Evolutionary conservation across 2,329 filamentous ascomycete genomes (phyloP).

Genomic region (Karstenula rhodostoma): DNA sequence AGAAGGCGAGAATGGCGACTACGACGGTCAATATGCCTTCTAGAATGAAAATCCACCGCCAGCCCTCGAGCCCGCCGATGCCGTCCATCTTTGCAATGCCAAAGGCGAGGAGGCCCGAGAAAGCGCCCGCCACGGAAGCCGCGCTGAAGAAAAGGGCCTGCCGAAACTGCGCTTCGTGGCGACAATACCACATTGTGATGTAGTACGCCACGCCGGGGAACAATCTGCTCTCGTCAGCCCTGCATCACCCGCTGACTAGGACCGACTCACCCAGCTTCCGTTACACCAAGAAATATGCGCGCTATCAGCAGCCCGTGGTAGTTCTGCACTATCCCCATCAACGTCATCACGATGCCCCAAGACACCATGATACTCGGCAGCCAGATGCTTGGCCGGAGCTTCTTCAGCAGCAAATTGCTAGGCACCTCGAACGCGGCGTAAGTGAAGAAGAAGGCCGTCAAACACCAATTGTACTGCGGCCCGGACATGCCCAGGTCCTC

Average conservation of each 20-base stretch:
- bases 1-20: constrained; percentile 50
- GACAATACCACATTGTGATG: constrained; percentile 70
- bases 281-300: constrained; percentile 55
- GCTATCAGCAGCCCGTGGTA: constrained; percentile 56
- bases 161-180: constrained; percentile 65
- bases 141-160: constrained; percentile 68
- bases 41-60: constrained; percentile 49
- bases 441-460: constrained; percentile 71
- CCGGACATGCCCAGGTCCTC: constrained; percentile 49
- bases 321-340: constrained; percentile 58
- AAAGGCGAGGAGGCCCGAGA: constrained; percentile 66
- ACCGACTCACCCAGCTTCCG: constrained; percentile 42
- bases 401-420: constrained; percentile 68
- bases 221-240: constrained; percentile 24
- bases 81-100: constrained; percentile 69
- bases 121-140: constrained; percentile 65
- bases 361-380: constrained; percentile 58
- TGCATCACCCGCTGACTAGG: neutral
- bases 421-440: constrained; percentile 60
- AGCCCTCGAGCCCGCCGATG: constrained; percentile 51
- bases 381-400: constrained; percentile 59
- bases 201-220: constrained; percentile 58
- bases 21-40: constrained; percentile 47
- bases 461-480: constrained; percentile 69
- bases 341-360: constrained; percentile 60